phyloP scores from a whole-genome alignment of 2,329 filamentous ascomycete species.

The Cladophialophora psammophila region DNA sequence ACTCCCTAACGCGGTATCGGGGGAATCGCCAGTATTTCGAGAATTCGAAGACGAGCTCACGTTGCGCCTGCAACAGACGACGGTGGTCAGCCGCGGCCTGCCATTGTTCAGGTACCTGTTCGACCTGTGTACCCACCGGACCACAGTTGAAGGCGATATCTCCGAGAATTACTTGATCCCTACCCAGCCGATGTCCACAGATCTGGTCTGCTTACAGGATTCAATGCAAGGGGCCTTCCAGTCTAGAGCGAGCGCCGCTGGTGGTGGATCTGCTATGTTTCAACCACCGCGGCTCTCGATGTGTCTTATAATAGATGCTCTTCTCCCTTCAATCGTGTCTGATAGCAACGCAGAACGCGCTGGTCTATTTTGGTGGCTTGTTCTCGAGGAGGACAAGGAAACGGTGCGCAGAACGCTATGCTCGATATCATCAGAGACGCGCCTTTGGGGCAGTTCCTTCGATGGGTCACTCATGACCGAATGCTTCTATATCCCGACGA shows the following conservation, averaged over 20 bases:
- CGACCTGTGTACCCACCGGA: background rate
- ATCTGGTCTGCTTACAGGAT: background rate
- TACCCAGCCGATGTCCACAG: background rate
- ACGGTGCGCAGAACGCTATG: background rate
- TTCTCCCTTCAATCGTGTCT: background rate
- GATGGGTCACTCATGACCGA: slow-evolving; percentile 51
- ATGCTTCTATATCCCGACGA: slow-evolving; percentile 56
- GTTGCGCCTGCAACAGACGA: background rate
- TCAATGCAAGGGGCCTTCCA: background rate
- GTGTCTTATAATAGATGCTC: background rate
- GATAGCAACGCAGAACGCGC: too few species aligned
- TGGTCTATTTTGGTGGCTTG: background rate
- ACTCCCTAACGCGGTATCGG: background rate
- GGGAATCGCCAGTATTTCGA: background rate
- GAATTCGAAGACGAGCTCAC: background rate
- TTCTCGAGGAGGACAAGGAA: background rate
- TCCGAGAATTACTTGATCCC: background rate
- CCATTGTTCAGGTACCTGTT: background rate
- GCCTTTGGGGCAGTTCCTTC: slow-evolving; percentile 54
- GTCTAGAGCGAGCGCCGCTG: background rate
- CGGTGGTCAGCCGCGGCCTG: background rate
- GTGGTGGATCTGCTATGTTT: background rate
- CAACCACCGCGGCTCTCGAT: background rate
- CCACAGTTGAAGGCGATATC: background rate
- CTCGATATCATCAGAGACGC: slow-evolving; percentile 49